Conservation (phyloP, 2,329 filamentous ascomycete genomes). For the Bretziella fagacearum region DNA sequence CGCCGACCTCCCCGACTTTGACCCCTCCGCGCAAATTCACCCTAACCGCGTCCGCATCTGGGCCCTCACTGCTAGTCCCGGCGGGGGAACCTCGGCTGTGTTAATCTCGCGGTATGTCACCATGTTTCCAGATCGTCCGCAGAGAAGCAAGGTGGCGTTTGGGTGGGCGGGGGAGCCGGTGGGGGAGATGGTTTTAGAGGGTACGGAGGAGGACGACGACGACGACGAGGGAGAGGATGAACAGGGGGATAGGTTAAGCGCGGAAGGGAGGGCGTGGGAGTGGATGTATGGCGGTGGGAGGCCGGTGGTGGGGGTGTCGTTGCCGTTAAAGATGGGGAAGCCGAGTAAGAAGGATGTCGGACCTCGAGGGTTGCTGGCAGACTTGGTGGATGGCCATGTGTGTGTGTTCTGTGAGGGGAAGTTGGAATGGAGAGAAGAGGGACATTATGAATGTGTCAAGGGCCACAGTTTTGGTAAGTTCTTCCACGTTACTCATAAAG, state of each 20-base stretch:
- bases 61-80: conserved; percentile 35
- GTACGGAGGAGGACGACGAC: not conserved
- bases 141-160: conserved; percentile 24
- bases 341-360: conserved; percentile 5
- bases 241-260: not conserved
- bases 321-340: conserved; percentile 15
- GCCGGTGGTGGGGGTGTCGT: conserved; percentile 27
- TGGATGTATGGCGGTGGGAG: conserved; percentile 41
- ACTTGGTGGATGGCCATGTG: conserved; percentile 19
- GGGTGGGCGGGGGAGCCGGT: conserved; percentile 17
- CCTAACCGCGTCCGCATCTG: conserved; percentile 35
- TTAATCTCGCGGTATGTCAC: conserved; percentile 34
- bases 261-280: conserved; percentile 38
- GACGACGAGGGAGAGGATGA: not conserved
- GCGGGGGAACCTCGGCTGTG: conserved; percentile 33
- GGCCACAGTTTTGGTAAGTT: conserved; percentile 27
- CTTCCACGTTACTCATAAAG: not conserved
- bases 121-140: conserved; percentile 29
- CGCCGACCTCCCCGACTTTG: conserved; percentile 20
- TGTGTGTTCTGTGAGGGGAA: conserved; percentile 32
- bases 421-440: conserved; percentile 20
- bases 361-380: conserved; percentile 1
- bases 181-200: not conserved
- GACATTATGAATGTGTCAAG: conserved; percentile 25
- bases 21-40: conserved; percentile 27